Base-by-base conservation (phyloP, 306 rosid species). In the Chamaecrista fasciculata region DNA sequence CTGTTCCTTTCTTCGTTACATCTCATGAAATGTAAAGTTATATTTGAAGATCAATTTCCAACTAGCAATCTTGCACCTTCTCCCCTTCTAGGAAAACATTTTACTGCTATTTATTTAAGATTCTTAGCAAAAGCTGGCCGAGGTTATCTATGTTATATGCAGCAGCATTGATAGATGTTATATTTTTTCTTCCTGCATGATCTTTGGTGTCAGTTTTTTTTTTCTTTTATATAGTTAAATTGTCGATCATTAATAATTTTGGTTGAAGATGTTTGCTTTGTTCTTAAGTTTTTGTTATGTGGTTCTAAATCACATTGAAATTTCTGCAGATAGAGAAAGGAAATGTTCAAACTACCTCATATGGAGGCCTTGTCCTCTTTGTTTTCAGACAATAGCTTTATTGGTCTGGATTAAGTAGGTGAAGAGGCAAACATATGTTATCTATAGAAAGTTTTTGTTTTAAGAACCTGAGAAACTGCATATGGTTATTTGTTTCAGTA, bases 71-170 rank as follows among this genome's bases (percentile, higher is more conserved):
- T 57, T 31, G 40, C 28, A 18, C 37, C 15, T 71, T 56, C 70
- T 31, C 53, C 42, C 14, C 50, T 66, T 56, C 52, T 25, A 33
- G 40, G 4, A 46, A 58, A 20, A n/a, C 15, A 23, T 66, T 18
- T 36, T 47, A 3, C 8, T 23, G 48, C 42, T 79, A 61, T 50
- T 52, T 55, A 88, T 90, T 83, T 90, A 77, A 75, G 95, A 94
- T 84, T 95, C 98, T 57, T 95, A 91, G 72, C 92, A 88, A 71
- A 91, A 88, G 63, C 84, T 94, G 71, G 78, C 79, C 37, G 88
- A 94, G 99, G 99, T 94, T 71, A 59, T 89, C 62, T 21, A 61
- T 72, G 33, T 42, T 79, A 50, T 59, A 66, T 49, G 24, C 62
- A 69, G 8, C 55, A 12, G 15, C 74, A 31, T 62, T 16, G 67